Evolutionary conservation across 108 stramenopile genomes (phyloP).

Genomic region (Nitzschia sp.): DNA sequence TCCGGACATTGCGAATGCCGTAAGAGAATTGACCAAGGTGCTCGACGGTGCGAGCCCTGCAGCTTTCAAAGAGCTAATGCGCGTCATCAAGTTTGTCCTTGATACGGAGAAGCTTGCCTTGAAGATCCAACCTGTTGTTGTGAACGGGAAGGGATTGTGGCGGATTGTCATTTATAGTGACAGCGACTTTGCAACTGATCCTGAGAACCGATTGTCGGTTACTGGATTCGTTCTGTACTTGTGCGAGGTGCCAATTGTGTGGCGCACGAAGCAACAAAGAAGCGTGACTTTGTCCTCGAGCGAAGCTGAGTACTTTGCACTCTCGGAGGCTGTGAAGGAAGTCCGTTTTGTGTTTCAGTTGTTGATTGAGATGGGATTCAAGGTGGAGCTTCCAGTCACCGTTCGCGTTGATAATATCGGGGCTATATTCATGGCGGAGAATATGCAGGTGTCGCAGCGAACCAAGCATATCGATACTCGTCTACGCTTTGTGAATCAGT

Average conservation of each 20-base stretch:
- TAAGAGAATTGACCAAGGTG: conserved; percentile 34
- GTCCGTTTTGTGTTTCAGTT: conserved; percentile 15
- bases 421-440: conserved; percentile 29
- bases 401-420: conserved; percentile 43
- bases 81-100: conserved; percentile 18
- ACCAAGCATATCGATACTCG: conserved; percentile 15
- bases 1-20: conserved; percentile 38
- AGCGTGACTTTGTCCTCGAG: conserved; percentile 1
- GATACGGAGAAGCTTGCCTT: conserved; percentile 3
- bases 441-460: not conserved
- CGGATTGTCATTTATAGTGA: not conserved
- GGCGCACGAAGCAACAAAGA: not conserved
- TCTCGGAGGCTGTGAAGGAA: conserved; percentile 20
- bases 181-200: conserved; percentile 5
- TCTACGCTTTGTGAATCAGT: not conserved
- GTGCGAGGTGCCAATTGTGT: not conserved
- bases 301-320: conserved; percentile 1
- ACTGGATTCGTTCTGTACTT: conserved; percentile 14
- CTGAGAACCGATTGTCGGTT: not conserved
- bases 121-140: not conserved
- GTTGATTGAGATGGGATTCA: conserved; percentile 15
- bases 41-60: not conserved
- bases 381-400: conserved; percentile 29
- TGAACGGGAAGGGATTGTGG: not conserved
- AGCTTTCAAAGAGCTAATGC: conserved; percentile 11